Conservation (phyloP, 192 early-diverging fungal genomes). For the Pilobolus umbonatus region DNA sequence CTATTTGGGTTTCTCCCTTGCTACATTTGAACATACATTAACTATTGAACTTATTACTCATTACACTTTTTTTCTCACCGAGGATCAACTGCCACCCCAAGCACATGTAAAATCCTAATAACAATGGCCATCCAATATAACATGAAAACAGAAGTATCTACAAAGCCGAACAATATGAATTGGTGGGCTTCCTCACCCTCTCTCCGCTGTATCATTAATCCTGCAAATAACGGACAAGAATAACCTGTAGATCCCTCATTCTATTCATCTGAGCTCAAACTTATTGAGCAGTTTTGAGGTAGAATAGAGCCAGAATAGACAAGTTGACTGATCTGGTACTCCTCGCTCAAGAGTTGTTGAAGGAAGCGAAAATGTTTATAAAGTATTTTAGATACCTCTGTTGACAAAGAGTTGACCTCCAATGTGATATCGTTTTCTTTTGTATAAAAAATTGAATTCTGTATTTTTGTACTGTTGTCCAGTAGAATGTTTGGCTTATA, state of each 20-base stretch:
- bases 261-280: not conserved
- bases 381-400: too few relatives aligned
- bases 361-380: conserved; percentile 2
- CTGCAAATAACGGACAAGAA: conserved; percentile 5
- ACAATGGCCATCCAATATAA: conserved; percentile 4
- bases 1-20: conserved; percentile 12
- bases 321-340: not conserved
- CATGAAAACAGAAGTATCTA: conserved; percentile 6
- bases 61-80: conserved; percentile 6
- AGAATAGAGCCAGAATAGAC: not conserved
- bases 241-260: conserved; percentile 4
- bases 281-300: conserved; percentile 1
- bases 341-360: not conserved
- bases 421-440: too few relatives aligned
- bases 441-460: too few relatives aligned
- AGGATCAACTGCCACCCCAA: conserved; percentile 4
- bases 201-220: conserved; percentile 1
- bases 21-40: conserved; percentile 13
- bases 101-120: not conserved
- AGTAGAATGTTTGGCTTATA: too few relatives aligned
- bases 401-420: too few relatives aligned
- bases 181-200: conserved; percentile 2
- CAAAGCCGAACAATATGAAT: conserved; percentile 3
- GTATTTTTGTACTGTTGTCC: too few relatives aligned
- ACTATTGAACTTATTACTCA: conserved; percentile 6